Percentiles rank a stretch among this genome's conserved stretches.
phyloP scores from a whole-genome alignment of 1,139 yeast species.

The Yamadazyma sp. region DNA sequence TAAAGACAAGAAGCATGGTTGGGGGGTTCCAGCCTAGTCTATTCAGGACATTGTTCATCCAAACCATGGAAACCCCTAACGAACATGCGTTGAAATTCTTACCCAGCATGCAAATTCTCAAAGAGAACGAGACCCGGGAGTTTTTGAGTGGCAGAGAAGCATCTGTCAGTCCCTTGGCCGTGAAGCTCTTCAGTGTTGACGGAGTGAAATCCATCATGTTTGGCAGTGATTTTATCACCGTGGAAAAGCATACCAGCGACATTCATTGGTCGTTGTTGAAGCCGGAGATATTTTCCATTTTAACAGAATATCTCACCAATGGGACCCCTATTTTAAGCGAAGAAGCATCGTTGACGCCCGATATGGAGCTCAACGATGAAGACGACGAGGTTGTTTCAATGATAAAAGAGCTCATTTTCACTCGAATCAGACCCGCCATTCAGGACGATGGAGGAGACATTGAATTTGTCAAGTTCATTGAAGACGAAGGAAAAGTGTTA shows the following conservation, averaged over 20 bases:
- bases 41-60: conserved; percentile 33
- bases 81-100: conserved; percentile 49
- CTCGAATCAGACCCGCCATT: conserved; percentile 93
- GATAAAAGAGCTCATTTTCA: conserved; percentile 90
- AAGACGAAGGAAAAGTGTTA: conserved; percentile 63
- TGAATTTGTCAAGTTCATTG: conserved; percentile 66
- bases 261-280: conserved; percentile 75
- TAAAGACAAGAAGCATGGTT: background rate
- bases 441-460: conserved; percentile 87
- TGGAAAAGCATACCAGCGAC: conserved; percentile 59
- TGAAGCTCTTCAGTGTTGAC: conserved; percentile 51
- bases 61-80: conserved; percentile 46
- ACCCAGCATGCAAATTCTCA: conserved; percentile 44
- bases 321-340: conserved; percentile 62
- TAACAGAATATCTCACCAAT: conserved; percentile 80
- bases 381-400: conserved; percentile 81
- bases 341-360: conserved; percentile 26
- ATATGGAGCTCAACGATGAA: conserved; percentile 50
- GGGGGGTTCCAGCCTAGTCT: conserved; percentile 1
- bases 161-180: conserved; percentile 54
- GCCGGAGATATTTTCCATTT: conserved; percentile 82
- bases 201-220: conserved; percentile 54
- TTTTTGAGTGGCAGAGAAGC: conserved; percentile 57
- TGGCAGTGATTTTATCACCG: conserved; percentile 73
- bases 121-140: conserved; percentile 51